Evolutionary conservation across 2,329 filamentous ascomycete species (phyloP).

Genomic region (Ascochyta rabiei): DNA sequence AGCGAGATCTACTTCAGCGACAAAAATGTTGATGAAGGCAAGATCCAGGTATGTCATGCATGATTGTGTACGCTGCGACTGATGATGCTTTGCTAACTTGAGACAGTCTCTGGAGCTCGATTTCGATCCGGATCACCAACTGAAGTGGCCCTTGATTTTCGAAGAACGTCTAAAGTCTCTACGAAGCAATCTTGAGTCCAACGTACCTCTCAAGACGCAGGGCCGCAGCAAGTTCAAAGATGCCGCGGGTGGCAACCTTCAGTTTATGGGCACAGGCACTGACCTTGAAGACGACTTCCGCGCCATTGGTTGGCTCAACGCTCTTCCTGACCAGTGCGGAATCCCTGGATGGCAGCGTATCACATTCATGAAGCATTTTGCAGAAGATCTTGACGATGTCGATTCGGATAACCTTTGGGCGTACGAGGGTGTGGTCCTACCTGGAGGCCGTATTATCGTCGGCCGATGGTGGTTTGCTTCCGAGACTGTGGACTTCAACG

Average conservation of each 20-base stretch:
- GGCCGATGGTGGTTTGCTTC: slow-evolving; percentile 56
- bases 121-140: slow-evolving; percentile 29
- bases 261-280: slow-evolving; percentile 48
- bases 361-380: slow-evolving; percentile 60
- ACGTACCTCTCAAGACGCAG: slow-evolving; percentile 15
- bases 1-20: slow-evolving; percentile 31
- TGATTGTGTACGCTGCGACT: not conserved
- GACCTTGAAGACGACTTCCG: slow-evolving; percentile 45
- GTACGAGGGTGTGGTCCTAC: slow-evolving; percentile 57
- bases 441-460: slow-evolving; percentile 54
- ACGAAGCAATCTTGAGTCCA: slow-evolving; percentile 22
- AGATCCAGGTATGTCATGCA: slow-evolving; percentile 37
- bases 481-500: slow-evolving; percentile 23
- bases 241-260: slow-evolving; percentile 27
- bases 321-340: slow-evolving; percentile 53
- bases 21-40: slow-evolving; percentile 39
- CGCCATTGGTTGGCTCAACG: slow-evolving; percentile 57
- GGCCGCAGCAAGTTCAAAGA: slow-evolving; percentile 13
- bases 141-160: slow-evolving; percentile 49
- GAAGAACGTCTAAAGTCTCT: slow-evolving; percentile 50
- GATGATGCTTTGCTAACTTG: slow-evolving; percentile 15
- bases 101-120: slow-evolving; percentile 43
- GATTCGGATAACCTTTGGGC: slow-evolving; percentile 53
- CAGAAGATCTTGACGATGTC: slow-evolving; percentile 34
- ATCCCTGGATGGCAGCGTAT: slow-evolving; percentile 62